These are phyloP conservation scores for Myxozyma nipponensis DNA, from an alignment of 805 yeast species.

Conservation along the genomic window DNA sequence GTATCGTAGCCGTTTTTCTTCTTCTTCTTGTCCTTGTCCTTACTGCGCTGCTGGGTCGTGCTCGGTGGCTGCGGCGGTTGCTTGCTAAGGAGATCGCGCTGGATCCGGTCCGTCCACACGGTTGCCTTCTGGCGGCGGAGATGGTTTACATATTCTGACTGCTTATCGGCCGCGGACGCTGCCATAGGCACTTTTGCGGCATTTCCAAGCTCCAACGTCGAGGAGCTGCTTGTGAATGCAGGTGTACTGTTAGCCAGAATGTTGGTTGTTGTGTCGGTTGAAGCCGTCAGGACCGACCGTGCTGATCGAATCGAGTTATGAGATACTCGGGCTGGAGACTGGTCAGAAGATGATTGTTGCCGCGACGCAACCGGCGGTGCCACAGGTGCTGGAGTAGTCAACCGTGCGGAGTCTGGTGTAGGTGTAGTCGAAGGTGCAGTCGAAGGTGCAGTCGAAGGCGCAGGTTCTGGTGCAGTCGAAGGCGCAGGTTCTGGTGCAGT, in stretches of 20 bases:
- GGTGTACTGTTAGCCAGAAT: neutral
- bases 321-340: too few species aligned
- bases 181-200: too few species aligned
- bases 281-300: neutral
- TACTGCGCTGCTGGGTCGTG: too few species aligned
- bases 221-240: neutral
- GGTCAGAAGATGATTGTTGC: too few species aligned
- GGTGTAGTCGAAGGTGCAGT: neutral
- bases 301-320: neutral
- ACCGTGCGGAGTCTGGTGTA: neutral
- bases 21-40: slow-evolving; percentile 4
- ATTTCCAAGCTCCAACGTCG: neutral
- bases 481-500: neutral
- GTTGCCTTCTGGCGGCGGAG: slow-evolving; percentile 26
- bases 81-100: slow-evolving; percentile 5
- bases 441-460: neutral
- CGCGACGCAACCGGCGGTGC: too few species aligned
- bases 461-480: too few species aligned
- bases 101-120: slow-evolving; percentile 19
- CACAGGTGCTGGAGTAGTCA: too few species aligned
- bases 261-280: neutral
- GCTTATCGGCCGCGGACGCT: slow-evolving; percentile 3
- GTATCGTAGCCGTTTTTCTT: slow-evolving; percentile 9
- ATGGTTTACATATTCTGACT: slow-evolving; percentile 13
- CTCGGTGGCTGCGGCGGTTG: neutral